Percentiles rank a stretch among this genome's conserved stretches.
Conservation (phyloP, 2,329 filamentous ascomycete species). For the Arthrinium phaeospermum region DNA sequence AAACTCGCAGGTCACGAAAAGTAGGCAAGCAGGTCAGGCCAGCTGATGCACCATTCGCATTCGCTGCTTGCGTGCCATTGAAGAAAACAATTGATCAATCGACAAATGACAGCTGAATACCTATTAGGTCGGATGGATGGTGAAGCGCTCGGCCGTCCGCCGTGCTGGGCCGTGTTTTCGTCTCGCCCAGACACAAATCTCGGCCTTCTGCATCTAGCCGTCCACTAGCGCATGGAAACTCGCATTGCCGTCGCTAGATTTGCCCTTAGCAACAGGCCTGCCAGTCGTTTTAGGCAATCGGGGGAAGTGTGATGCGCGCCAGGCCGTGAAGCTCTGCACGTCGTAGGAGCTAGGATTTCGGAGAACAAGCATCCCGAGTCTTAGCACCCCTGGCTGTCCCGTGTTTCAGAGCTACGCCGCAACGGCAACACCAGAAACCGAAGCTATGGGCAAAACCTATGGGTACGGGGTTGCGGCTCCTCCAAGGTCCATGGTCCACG, state of each 20-base stretch:
- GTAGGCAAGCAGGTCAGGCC: background rate
- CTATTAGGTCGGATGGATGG: background rate
- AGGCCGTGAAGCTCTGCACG: slow-evolving; percentile 25
- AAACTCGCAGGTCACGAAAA: background rate
- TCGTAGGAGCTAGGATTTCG: slow-evolving; percentile 31
- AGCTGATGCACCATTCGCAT: background rate
- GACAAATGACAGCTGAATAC: background rate
- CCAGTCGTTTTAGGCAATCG: slow-evolving; percentile 20
- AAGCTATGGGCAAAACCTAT: slow-evolving; percentile 23
- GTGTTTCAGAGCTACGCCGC: slow-evolving; percentile 34
- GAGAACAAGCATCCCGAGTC: slow-evolving; percentile 32
- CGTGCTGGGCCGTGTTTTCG: background rate
- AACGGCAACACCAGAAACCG: slow-evolving; percentile 28
- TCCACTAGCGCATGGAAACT: slow-evolving; percentile 20
- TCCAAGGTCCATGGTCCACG: background rate
- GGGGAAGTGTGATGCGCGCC: slow-evolving; percentile 31
- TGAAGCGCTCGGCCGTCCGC: background rate
- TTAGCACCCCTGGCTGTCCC: slow-evolving; percentile 31
- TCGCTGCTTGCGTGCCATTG: background rate
- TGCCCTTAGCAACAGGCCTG: background rate
- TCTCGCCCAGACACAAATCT: background rate
- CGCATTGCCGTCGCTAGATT: slow-evolving; percentile 19
- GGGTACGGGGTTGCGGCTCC: slow-evolving; percentile 13
- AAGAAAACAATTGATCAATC: background rate
- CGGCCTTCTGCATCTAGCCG: background rate